Base-by-base conservation (phyloP, 805 yeast genomes). In the Blastobotrys mokoenaii region DNA sequence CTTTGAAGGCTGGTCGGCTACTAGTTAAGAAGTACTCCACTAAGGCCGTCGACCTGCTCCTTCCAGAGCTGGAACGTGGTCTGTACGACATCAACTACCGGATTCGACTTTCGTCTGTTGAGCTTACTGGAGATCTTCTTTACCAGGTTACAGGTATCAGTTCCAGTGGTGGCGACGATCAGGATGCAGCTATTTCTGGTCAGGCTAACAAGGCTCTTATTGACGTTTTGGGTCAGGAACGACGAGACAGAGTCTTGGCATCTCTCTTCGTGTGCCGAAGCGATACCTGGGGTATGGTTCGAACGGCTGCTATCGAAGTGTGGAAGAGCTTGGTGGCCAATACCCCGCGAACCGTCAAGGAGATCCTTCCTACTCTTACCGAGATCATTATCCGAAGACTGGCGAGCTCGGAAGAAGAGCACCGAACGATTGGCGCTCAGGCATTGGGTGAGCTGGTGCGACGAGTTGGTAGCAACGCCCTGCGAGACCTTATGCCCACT, bases 261-360 rank as follows among this genome's bases (percentile, higher is more conserved):
- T 72, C 89, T n/a, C 70, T 93, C 54, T 93, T 88, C 64, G 80
- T 93, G 30, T 89, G 97, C 64, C 88, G 98, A 64, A 85, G 95
- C 11, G 99, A 93, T 69, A 77, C 80, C 34, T 77, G 93, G 33
- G 86, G 86, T 54, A 73, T 80, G 53, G 99, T 93, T 22, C 80
- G 98, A 57, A 79, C 79, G 52, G 84, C 95, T 20, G 81, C 97
- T 10, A 78, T 86, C 48, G 96, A 93, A 57, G 87, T 93, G 40
- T 93, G 99, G 99, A 89, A 89, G 67, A 87, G 96, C 0, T 71
- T 93, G 60, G 97, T 93, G 43, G 84, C 95, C 40, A 93, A 93
- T 62, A 93, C 98, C 17, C 97, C 98, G 37, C 80, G 84, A 60
- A 85, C 96, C 2, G 83, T 93, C 40, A 90, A 85, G 69, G 97